phyloP scores from a whole-genome alignment of 2,329 filamentous ascomycete genomes.

The Verticillium longisporum region DNA sequence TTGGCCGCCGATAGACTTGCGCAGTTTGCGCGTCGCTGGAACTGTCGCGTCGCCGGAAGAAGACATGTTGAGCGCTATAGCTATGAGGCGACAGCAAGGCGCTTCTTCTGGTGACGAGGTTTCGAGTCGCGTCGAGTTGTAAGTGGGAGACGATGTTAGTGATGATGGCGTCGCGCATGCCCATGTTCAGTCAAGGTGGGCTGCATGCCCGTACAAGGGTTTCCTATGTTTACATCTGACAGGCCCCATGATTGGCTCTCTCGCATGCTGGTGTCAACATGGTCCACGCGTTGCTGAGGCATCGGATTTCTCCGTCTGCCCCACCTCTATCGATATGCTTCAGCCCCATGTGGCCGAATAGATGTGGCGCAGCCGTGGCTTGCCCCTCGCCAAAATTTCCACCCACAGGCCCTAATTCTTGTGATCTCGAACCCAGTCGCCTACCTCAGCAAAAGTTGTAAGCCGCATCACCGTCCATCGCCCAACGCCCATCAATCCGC shows the following conservation, averaged over 20 bases:
- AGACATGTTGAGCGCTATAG: conserved; percentile 23
- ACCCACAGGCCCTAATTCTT: conserved; percentile 4
- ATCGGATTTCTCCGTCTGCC: conserved; percentile 4
- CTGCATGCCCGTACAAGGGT: conserved; percentile 7
- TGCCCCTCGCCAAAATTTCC: conserved; percentile 7
- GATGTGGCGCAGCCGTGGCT: not conserved
- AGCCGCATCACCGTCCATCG: not conserved
- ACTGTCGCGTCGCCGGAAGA: conserved; percentile 38
- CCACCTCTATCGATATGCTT: not conserved
- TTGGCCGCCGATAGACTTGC: conserved; percentile 60
- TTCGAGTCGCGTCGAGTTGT: conserved; percentile 6
- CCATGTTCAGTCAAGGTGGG: conserved; percentile 11
- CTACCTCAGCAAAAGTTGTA: not conserved
- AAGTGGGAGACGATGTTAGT: conserved; percentile 1
- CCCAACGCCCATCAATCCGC: not conserved
- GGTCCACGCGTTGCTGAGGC: conserved; percentile 9
- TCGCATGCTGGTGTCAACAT: conserved; percentile 7
- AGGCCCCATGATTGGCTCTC: conserved; percentile 5
- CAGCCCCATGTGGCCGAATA: not conserved
- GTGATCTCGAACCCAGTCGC: not conserved
- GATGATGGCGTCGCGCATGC: conserved; percentile 13
- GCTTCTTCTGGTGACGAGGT: conserved; percentile 8
- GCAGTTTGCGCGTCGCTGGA: conserved; percentile 49
- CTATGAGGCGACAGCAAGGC: conserved; percentile 1
- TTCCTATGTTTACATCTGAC: conserved; percentile 4